Conservation (phyloP, 2,329 filamentous ascomycete species). For the Albifimbria verrucaria region DNA sequence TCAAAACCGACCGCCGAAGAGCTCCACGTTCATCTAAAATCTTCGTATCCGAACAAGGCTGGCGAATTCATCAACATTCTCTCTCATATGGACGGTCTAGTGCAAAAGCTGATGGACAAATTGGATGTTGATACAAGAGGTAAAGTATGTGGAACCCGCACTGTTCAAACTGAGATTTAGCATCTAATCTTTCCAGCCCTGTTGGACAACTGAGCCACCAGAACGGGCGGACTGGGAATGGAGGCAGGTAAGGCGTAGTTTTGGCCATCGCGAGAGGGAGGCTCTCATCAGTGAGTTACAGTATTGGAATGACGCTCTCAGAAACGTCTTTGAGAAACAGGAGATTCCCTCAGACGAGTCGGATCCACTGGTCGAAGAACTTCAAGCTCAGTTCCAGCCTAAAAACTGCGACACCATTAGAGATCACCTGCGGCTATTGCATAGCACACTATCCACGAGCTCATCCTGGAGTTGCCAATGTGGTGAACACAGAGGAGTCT, state of each 20-base stretch:
- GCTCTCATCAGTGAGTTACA: conserved; percentile 2
- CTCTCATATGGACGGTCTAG: neutral
- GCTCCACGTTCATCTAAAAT: neutral
- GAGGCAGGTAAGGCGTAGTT: conserved; percentile 3
- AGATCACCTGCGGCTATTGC: neutral
- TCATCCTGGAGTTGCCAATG: neutral
- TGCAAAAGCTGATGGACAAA: neutral
- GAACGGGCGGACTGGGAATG: conserved; percentile 5
- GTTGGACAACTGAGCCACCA: neutral
- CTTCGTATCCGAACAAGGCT: neutral
- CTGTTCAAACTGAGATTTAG: neutral
- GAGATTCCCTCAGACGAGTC: conserved; percentile 3
- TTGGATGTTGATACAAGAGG: neutral
- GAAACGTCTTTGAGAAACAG: conserved; percentile 1
- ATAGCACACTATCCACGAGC: neutral
- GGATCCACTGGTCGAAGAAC: neutral
- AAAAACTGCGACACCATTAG: neutral
- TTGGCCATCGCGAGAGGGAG: neutral
- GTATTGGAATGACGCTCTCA: conserved; percentile 4
- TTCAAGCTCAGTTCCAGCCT: neutral
- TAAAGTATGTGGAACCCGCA: neutral
- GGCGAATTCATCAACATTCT: neutral
- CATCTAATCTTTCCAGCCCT: neutral
- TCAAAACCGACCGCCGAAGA: neutral
- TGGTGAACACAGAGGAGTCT: neutral